phyloP scores from a whole-genome alignment of 768 basidiomycete genomes.

The Xerocomellus intermedius region DNA sequence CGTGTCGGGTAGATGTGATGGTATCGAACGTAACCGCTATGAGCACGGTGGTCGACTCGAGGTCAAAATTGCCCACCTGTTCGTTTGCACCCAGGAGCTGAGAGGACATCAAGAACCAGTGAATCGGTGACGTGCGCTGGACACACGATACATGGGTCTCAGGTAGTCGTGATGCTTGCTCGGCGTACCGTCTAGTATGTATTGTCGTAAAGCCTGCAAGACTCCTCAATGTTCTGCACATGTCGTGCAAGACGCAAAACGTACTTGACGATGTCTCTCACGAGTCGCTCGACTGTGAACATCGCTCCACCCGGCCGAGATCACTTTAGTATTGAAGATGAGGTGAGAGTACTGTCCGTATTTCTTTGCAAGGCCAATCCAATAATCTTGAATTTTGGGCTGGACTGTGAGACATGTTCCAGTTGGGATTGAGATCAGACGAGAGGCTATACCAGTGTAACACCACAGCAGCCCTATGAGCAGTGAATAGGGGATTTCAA shows the following conservation, averaged over 20 bases:
- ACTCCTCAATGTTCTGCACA: background rate
- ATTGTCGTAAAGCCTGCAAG: slow-evolving; percentile 39
- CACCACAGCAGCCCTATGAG: slow-evolving; percentile 39
- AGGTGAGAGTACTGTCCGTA: no score
- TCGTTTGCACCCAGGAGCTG: slow-evolving; percentile 64
- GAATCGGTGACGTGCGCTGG: background rate
- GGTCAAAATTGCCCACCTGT: slow-evolving; percentile 17
- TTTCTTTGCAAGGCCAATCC: no score
- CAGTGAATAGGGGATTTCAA: background rate
- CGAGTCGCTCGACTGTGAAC: background rate
- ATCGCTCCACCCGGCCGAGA: no score
- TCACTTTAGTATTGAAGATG: no score
- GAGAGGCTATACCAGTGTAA: slow-evolving; percentile 48
- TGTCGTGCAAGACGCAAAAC: background rate
- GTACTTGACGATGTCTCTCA: slow-evolving; percentile 16
- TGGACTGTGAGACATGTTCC: no score
- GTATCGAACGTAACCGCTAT: slow-evolving; percentile 35
- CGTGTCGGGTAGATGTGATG: slow-evolving; percentile 36
- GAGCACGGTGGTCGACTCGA: background rate
- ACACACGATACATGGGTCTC: slow-evolving; percentile 52
- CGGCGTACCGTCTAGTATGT: slow-evolving; percentile 50
- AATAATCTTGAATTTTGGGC: no score
- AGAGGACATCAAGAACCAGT: background rate
- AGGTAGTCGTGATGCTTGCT: slow-evolving; percentile 45
- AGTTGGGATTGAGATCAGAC: no score